These are phyloP conservation scores for Aureobasidium zeae DNA, from an alignment of 2,329 filamentous ascomycete genomes.

Conservation along the genomic window DNA sequence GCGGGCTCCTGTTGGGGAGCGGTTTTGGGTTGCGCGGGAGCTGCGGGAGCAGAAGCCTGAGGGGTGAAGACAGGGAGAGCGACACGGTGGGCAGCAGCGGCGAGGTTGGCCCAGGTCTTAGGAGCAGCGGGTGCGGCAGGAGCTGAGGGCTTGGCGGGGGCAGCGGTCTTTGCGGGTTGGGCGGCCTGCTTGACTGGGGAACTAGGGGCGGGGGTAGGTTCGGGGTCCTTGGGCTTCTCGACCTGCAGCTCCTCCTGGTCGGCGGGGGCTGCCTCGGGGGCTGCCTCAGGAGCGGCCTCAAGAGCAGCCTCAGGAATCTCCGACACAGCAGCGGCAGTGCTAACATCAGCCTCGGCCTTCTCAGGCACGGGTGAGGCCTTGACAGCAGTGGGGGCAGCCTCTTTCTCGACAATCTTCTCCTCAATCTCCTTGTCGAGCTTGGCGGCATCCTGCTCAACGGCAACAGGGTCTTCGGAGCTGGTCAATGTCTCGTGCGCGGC, in stretches of 20 bases:
- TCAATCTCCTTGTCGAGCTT: slow-evolving; percentile 68
- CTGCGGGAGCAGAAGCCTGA: slow-evolving; percentile 21
- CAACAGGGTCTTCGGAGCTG: slow-evolving; percentile 30
- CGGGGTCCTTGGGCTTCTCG: slow-evolving; percentile 55
- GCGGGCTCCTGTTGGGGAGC: slow-evolving; percentile 22
- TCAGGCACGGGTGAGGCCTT: slow-evolving; percentile 32
- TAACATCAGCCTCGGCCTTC: slow-evolving; percentile 31
- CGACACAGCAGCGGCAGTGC: slow-evolving; percentile 26
- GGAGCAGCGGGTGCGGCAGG: slow-evolving; percentile 48
- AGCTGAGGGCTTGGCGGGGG: slow-evolving; percentile 46
- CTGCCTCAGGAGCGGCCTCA: slow-evolving; percentile 23
- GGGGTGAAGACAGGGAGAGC: slow-evolving; percentile 33
- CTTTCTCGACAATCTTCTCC: slow-evolving; percentile 40
- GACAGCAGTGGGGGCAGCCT: slow-evolving; percentile 24
- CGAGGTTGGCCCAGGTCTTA: slow-evolving; percentile 66
- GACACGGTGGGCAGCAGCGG: slow-evolving; percentile 41
- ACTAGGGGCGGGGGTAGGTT: slow-evolving; percentile 44
- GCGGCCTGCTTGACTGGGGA: slow-evolving; percentile 30
- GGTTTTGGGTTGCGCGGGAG: slow-evolving; percentile 26
- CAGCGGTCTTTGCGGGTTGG: slow-evolving; percentile 44
- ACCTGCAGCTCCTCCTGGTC: slow-evolving; percentile 32
- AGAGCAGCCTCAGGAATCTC: slow-evolving; percentile 26
- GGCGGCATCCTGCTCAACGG: slow-evolving; percentile 36
- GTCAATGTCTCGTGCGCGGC: slow-evolving; percentile 26
- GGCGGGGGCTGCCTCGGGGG: slow-evolving; percentile 23